Evolutionary conservation across 164 flowering plant species (phyloP).

Genomic region (Aristolochia fimbriata): DNA sequence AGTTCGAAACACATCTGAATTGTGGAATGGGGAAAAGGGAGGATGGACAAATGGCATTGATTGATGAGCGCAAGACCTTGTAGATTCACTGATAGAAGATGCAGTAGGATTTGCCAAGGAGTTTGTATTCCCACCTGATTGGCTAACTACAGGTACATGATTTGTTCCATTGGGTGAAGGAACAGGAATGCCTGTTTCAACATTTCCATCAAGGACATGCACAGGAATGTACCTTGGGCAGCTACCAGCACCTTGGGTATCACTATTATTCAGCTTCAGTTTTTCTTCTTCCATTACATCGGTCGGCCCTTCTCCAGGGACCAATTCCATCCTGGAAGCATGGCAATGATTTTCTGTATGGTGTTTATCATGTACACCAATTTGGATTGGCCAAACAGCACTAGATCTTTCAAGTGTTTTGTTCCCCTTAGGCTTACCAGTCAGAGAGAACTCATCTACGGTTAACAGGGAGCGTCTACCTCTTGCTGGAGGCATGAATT

Average conservation of each 20-base stretch:
- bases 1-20: constrained; percentile 41
- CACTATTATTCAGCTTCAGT: constrained; percentile 19
- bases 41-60: constrained; percentile 38
- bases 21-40: constrained; percentile 30
- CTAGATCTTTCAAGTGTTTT: constrained; percentile 18
- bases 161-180: constrained; percentile 20
- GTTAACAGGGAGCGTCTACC: constrained; percentile 19
- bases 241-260: constrained; percentile 30
- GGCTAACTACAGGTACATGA: constrained; percentile 30
- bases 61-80: constrained; percentile 36
- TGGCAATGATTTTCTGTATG: background rate
- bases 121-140: constrained; percentile 20
- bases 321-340: constrained; percentile 16
- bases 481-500: constrained; percentile 34
- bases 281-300: constrained; percentile 18
- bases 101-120: constrained; percentile 23
- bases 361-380: constrained; percentile 12
- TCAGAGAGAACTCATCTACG: constrained; percentile 23
- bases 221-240: constrained; percentile 66
- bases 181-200: constrained; percentile 21
- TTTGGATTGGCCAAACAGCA: constrained; percentile 18
- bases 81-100: constrained; percentile 33
- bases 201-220: constrained; percentile 48
- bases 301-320: constrained; percentile 14
- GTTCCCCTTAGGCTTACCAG: constrained; percentile 16